These are phyloP conservation scores for Elasticomyces elasticus DNA, from an alignment of 495 filamentous ascomycete species.

Conservation along the genomic window DNA sequence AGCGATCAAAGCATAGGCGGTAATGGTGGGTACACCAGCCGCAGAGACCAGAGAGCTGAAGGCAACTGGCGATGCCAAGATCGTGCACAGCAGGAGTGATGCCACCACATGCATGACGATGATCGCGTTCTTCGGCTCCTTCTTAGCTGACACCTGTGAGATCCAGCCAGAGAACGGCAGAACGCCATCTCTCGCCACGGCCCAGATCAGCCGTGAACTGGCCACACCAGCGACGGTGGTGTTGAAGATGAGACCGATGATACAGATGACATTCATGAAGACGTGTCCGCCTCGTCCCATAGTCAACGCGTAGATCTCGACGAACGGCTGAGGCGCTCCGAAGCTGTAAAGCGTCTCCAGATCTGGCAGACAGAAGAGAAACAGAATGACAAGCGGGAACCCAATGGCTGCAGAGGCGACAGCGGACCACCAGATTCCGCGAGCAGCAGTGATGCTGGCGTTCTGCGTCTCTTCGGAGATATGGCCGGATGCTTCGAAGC, in stretches of 20 bases:
- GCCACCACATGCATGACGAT: constrained; percentile 45
- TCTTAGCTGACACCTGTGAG: constrained; percentile 37
- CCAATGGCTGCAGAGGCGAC: constrained; percentile 43
- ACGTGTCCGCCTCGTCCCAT: constrained; percentile 45
- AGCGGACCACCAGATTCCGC: constrained; percentile 48
- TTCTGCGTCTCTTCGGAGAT: constrained; percentile 50
- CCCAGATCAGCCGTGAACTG: constrained; percentile 48
- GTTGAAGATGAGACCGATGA: constrained; percentile 37
- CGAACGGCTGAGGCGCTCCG: constrained; percentile 45
- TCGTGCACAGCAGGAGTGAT: constrained; percentile 42
- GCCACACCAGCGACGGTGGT: constrained; percentile 46
- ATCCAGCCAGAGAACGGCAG: constrained; percentile 49
- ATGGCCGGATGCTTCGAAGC: constrained; percentile 48
- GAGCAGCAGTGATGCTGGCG: constrained; percentile 43
- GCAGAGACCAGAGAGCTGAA: constrained; percentile 44
- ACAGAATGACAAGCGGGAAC: constrained; percentile 43
- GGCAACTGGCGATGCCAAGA: constrained; percentile 43
- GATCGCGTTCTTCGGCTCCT: constrained; percentile 46
- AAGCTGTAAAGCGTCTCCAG: constrained; percentile 32
- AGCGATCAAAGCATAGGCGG: constrained; percentile 46
- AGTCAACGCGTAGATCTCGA: constrained; percentile 43
- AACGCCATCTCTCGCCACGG: constrained; percentile 46
- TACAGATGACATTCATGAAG: constrained; percentile 45
- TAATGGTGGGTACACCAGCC: constrained; percentile 39
- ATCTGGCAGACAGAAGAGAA: constrained; percentile 41